Percentiles rank a stretch among this genome's conserved stretches.
Evolutionary conservation across 1,284 basidiomycete species (phyloP).

Genomic region (Anthracocystis panici-leucophaei): DNA sequence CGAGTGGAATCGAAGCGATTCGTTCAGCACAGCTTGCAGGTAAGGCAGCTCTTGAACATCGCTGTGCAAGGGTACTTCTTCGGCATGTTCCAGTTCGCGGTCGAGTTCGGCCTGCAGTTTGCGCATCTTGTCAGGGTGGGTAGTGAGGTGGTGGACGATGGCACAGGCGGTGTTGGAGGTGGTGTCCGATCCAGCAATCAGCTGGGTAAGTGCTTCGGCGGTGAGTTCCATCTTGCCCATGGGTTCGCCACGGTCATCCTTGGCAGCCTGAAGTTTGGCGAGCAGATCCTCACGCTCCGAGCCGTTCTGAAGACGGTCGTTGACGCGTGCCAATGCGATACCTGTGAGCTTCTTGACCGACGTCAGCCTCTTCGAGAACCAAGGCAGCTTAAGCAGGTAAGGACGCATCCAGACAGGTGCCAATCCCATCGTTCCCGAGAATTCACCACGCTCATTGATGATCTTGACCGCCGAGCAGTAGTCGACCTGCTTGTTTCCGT

Average conservation of each 20-base stretch:
- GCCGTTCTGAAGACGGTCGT: slow-evolving; percentile 76
- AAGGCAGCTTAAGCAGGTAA: slow-evolving; percentile 69
- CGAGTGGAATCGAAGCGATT: slow-evolving; percentile 83
- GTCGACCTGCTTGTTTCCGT: slow-evolving; percentile 71
- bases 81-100: slow-evolving; percentile 69
- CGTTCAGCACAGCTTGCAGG: slow-evolving; percentile 83
- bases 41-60: slow-evolving; percentile 66
- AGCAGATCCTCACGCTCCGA: slow-evolving; percentile 79
- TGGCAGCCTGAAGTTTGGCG: slow-evolving; percentile 80
- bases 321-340: slow-evolving; percentile 81
- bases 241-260: slow-evolving; percentile 81
- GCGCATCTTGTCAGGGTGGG: slow-evolving; percentile 76
- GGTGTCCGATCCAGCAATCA: slow-evolving; percentile 76
- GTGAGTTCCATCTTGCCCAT: slow-evolving; percentile 85
- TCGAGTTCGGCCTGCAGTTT: slow-evolving; percentile 86
- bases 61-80: slow-evolving; percentile 55
- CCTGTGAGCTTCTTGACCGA: slow-evolving; percentile 77
- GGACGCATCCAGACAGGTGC: slow-evolving; percentile 75
- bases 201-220: slow-evolving; percentile 83
- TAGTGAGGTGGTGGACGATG: slow-evolving; percentile 83
- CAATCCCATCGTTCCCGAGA: slow-evolving; percentile 83
- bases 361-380: slow-evolving; percentile 79
- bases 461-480: slow-evolving; percentile 85
- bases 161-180: slow-evolving; percentile 64
- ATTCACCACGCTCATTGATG: slow-evolving; percentile 89